Conservation (phyloP, 441 rosid species). For the Euphorbia corollata region DNA sequence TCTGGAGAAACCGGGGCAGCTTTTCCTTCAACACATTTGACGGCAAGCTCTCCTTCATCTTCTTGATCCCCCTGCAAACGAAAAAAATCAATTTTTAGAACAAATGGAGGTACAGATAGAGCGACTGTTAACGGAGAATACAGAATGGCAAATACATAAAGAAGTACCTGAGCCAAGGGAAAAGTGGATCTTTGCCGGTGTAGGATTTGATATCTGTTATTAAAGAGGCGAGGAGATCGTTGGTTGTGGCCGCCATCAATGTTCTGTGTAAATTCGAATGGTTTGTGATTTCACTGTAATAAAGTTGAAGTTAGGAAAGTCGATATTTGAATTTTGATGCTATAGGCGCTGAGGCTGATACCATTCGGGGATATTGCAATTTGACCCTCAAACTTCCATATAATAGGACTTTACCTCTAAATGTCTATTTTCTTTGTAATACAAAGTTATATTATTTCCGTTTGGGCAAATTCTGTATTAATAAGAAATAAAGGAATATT, state of each 20-base stretch:
- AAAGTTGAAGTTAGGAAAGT: neutral
- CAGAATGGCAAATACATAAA: neutral
- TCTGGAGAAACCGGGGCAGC: slow-evolving; percentile 82
- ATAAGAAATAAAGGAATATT: too few relatives aligned
- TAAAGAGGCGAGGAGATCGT: slow-evolving; percentile 45
- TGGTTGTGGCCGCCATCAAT: slow-evolving; percentile 19
- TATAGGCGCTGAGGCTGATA: neutral
- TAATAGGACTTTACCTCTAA: neutral
- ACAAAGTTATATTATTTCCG: too few relatives aligned
- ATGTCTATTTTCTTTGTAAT: too few relatives aligned
- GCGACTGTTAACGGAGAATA: neutral
- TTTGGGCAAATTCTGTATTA: too few relatives aligned
- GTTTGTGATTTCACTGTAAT: neutral
- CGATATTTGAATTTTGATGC: slow-evolving; percentile 3
- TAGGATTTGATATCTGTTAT: slow-evolving; percentile 71
- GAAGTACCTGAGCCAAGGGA: slow-evolving; percentile 82
- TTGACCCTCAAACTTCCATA: neutral
- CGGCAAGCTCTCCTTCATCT: slow-evolving; percentile 56
- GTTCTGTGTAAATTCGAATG: neutral
- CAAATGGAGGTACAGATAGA: neutral
- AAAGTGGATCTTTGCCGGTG: slow-evolving; percentile 71
- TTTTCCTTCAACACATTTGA: slow-evolving; percentile 48
- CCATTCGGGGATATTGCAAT: neutral
- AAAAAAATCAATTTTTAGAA: neutral
- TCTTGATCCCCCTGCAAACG: slow-evolving; percentile 57